Conservation (phyloP, 441 rosid genomes). For the Metrosideros polymorpha region DNA sequence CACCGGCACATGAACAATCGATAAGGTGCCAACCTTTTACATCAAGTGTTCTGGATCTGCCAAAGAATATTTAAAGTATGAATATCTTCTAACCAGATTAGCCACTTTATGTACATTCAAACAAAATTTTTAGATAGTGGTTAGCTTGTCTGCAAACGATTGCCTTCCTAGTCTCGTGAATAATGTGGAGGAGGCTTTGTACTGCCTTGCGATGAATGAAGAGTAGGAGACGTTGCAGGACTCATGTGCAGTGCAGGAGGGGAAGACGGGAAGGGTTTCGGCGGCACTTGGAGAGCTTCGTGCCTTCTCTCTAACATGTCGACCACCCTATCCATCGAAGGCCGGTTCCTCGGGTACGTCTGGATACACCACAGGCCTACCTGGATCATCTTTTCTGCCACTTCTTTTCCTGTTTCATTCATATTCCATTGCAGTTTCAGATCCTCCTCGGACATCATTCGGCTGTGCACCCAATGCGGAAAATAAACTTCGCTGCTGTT, state of each 20-base stretch:
- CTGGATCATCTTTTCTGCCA: not conserved
- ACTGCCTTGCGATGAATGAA: not conserved
- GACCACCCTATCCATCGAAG: not conserved
- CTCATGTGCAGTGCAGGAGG: not conserved
- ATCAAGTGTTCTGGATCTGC: not conserved
- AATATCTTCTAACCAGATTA: not conserved
- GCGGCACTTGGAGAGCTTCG: not conserved
- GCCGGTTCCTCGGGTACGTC: not conserved
- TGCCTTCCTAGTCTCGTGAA: not conserved
- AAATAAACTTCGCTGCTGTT: not conserved
- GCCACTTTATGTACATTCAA: not conserved
- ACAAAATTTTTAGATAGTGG: not conserved
- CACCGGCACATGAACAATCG: not conserved
- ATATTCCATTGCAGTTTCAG: not conserved
- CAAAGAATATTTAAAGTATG: not conserved
- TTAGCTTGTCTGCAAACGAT: not conserved
- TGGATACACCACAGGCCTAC: not conserved
- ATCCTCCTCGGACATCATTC: not conserved
- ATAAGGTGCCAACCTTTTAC: not conserved
- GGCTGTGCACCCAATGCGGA: not conserved
- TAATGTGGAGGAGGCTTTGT: not conserved
- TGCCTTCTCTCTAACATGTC: not conserved
- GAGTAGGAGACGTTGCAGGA: not conserved
- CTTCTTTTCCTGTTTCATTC: not conserved
- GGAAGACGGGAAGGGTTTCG: not conserved